Conservation (phyloP, 2,329 filamentous ascomycete species). For the Nemania sp. region DNA sequence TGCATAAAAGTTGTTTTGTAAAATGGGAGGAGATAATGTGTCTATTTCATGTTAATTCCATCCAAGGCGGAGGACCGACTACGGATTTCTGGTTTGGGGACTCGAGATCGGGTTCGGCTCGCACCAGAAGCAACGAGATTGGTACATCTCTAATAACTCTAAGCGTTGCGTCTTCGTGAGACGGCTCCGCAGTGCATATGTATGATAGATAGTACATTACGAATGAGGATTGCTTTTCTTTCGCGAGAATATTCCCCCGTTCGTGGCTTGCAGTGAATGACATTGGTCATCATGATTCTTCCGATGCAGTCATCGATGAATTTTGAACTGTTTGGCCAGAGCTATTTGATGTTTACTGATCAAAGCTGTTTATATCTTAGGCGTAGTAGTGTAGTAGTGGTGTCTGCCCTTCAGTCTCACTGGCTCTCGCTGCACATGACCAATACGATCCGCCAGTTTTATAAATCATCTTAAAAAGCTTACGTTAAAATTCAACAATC, state of each 20-base stretch:
- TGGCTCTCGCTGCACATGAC: no score
- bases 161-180: slow-evolving; percentile 21
- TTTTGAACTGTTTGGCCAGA: no score
- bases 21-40: slow-evolving; percentile 32
- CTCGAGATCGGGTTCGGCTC: slow-evolving; percentile 17
- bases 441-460: no score
- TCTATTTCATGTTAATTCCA: slow-evolving; percentile 26
- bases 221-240: slow-evolving; percentile 22
- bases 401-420: no score
- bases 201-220: slow-evolving; percentile 38
- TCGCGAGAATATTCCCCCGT: no score
- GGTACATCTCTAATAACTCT: slow-evolving; percentile 20
- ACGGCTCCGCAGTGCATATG: slow-evolving; percentile 29
- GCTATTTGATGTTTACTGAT: no score
- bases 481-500: no score
- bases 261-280: no score
- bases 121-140: slow-evolving; percentile 16
- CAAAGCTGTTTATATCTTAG: no score
- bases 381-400: no score
- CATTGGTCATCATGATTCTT: neutral
- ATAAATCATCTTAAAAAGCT: no score
- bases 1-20: slow-evolving; percentile 29
- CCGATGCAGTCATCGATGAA: no score
- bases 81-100: slow-evolving; percentile 5
- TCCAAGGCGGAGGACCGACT: slow-evolving; percentile 13